Evolutionary conservation across 78 protist genomes (phyloP), one percentile per base, ranked within the genome.

Genomic region (Isochrysis galbana): DNA sequence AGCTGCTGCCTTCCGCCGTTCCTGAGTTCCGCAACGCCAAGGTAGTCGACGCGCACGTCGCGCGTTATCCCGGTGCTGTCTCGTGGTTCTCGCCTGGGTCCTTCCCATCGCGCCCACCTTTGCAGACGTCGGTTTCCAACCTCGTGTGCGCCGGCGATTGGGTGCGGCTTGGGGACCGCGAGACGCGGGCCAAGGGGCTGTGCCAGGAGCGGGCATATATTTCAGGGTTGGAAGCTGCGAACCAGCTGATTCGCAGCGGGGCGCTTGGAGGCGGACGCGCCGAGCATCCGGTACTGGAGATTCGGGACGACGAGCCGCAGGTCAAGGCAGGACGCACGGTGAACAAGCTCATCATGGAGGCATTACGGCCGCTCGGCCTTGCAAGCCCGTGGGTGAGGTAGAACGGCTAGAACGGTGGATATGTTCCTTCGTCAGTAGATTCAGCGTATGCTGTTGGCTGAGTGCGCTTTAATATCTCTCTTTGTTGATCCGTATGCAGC

Each of bases 201-300:
- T 83, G 93, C 36, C 93, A 91, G 72, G 93, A 91, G 93, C 90
- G 93, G 5, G 93, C 93, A 0, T 91, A 82, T 61, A 83, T 83
- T 32, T 14, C 45, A 23, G 93, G 93, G 29, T 55, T 91, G 23
- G 90, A 91, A 55, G 93, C 93, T 19, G 90, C 90, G 25, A 83
- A 83, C 84, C 87, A 77, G 70, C 90, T 91, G 36, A 90, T 83
- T 41, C 51, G 89, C 54, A 39, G 45, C 19, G 90, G 88, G 23
- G 78, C 32, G 25, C 90, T 91, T 14, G 89, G 88, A 1, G 26
- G 14, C 29, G 17, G 29, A 39, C 48, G 0, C 38, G 22, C 19
- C 29, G 92, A 80, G 25, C 36, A 39, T 23, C 90, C 72, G 0
- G 61, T 51, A 14, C n/a, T n/a, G n/a, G n/a, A n/a, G 32, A 78